Evolutionary conservation across 495 filamentous ascomycete species (phyloP), one percentile per base, ranked within the genome.

Genomic region (Echria macrotheca): DNA sequence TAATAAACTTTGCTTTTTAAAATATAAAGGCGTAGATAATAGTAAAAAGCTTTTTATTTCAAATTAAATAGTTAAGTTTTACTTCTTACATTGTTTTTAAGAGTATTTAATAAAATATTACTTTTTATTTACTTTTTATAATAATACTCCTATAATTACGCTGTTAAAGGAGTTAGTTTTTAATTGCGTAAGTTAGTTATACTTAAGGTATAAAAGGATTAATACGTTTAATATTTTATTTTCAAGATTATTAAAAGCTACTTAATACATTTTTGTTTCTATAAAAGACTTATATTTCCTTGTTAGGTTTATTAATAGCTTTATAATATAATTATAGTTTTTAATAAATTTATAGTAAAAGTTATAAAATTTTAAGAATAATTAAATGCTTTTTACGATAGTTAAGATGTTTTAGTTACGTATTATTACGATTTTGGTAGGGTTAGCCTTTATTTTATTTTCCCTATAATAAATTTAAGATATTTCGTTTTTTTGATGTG

Each of bases 391-490:
- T 15, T 45, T 55, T 6, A 41, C 21, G 0, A 26, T 49, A 6
- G 10, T 35, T 2, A 36, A 44, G n/a, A n/a, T 19, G 21, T 23
- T 17, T 29, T 23, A 52, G 9, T 52, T 15, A 24, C 29, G 19
- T 1, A 45, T 36, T 2, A 33, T 23, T 2, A 6, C 32, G 0
- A 47, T 12, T 18, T 49, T 49, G 7, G 2, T 8, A 11, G 35
- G 47, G 25, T 49, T n/a, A 0, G 39, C 18, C 1, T 11, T 3
- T 43, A 56, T 19, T 23, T 43, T 26, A 17, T 55, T 22, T 31
- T 49, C 2, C 24, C 18, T 15, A 64, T 58, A 49, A 64, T 58
- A 28, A 62, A 52, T 1, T 54, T 54, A 0, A 67, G 38, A 36
- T 44, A 67, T 47, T 63, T 57, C 9, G 49, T 58, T 17, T 53